Evolutionary conservation across 345 rosid species (phyloP), one percentile per base, ranked within the genome.

Genomic region (Tarenaya hassleriana): DNA sequence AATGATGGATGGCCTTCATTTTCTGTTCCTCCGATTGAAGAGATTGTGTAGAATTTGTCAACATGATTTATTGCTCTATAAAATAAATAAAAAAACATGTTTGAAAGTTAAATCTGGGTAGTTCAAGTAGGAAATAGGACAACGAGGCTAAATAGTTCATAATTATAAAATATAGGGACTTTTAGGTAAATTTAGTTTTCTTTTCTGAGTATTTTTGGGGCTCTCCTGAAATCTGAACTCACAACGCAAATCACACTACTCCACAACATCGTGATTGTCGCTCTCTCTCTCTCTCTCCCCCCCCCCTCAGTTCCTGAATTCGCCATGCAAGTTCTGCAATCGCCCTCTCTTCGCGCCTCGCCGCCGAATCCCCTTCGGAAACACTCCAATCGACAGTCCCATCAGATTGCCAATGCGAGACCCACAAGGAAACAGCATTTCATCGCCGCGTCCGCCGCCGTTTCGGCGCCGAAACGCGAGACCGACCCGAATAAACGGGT

Each of bases 401-500:
- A 43, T 47, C 67, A 65, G 49, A 20, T 72, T 52, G 18, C 56
- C 45, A 70, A 65, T 67, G 73, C 40, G 4, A 63, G 73, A 9
- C 56, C 73, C 44, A 15, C 67, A 15, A 60, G 61, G 60, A 71
- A 58, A 58, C 52, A 66, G 41, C 69, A 82, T 7, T 62, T 75
- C 64, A 70, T 79, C 54, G 56, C 77, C 27, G 81, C 86, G 1
- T 56, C 94, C 6, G 20, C 88, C 8, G 29, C 78, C 14, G 72
- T 57, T 8, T 72, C 94, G 21, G 73, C 97, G 10, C 97, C 99
- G 16, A 88, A 76, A 77, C 95, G 97, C 24, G 95, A 94, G 64
- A 83, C 70, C 12, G 95, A 94, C 81, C 94, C 97, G 17, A 88
- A 82, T 71, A 94, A 94, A 73, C 70, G 99, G 19, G 91, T 94